Base-by-base conservation (phyloP, 2,329 filamentous ascomycete genomes). In the Sporothrix pallida region DNA sequence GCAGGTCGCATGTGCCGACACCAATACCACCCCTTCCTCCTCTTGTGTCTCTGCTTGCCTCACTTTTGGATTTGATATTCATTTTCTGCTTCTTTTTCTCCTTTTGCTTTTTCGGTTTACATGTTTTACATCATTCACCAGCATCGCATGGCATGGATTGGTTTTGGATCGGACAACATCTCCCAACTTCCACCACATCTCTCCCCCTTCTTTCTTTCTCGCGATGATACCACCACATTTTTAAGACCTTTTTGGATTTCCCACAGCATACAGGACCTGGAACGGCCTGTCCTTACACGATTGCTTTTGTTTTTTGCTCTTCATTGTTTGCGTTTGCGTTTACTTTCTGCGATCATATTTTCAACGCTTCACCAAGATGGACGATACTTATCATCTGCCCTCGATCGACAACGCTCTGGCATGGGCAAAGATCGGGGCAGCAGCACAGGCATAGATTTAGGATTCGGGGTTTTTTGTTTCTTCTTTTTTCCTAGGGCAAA, bases 151-250 rank as follows among this genome's bases (percentile, higher is more conserved):
- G 67, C 48, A 56, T 69, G 48, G 42, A 26, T 15, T 46, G 62
- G 62, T n/a, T 2, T 37, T 50, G 63, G 23, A 44, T 20, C 13
- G n/a, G 12, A 46, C 42, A 31, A 31, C 68, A 2, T 23, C 17
- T 58, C 52, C 12, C 23, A 8, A 20, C 20, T 2, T 8, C 37
- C 20, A 20, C 42, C 3, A 15, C 52, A 10, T 56, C 20, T 10
- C 31, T 15, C 2, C 31, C 42, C 13, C 17, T 46, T n/a, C 26
- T n/a, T 71, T 42, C 15, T 31, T 71, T 60, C 13, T 52, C 54
- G 42, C 69, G 69, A 71, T 50, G 69, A 71, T 71, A 71, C 69
- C 69, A 71, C 54, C 69, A 62, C 8, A 60, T 62, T 50, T 50
- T 37, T 37, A 37, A 37, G 31, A 37, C 2, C 31, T 37, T 37